phyloP scores from a whole-genome alignment of 306 rosid genomes.

The Medicago arabica region DNA sequence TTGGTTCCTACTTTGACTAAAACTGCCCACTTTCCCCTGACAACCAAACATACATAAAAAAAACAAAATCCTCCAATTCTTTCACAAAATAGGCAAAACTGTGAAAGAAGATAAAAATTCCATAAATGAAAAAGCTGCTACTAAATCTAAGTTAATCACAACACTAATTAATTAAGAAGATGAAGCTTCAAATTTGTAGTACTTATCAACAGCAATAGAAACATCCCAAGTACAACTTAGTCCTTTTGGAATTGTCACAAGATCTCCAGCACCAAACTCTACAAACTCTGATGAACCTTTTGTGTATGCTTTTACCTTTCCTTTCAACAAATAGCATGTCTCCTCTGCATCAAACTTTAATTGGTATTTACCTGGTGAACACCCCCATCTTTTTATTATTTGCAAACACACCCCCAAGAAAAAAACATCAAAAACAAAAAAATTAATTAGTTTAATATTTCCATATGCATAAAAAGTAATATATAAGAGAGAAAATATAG shows the following conservation, averaged over 20 bases:
- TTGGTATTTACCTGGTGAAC: constrained; percentile 93
- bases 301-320: constrained; percentile 83
- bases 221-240: constrained; percentile 99
- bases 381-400: constrained; percentile 78
- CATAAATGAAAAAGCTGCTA: constrained; percentile 17
- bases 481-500: neutral
- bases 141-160: neutral
- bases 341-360: constrained; percentile 94
- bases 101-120: constrained; percentile 30
- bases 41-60: neutral
- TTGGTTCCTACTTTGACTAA: constrained; percentile 53
- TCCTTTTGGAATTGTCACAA: constrained; percentile 87
- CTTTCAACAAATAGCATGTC: constrained; percentile 83
- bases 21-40: constrained; percentile 34
- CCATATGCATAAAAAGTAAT: neutral
- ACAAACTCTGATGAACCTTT: constrained; percentile 81
- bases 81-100: constrained; percentile 31
- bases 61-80: neutral
- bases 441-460: no score
- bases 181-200: constrained; percentile 84
- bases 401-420: neutral
- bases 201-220: constrained; percentile 89
- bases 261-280: constrained; percentile 96
- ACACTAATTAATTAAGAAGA: neutral
- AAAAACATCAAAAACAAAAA: no score